phyloP scores from a whole-genome alignment of 2,329 filamentous ascomycete genomes.

The Phaeophleospora eucalypticola region DNA sequence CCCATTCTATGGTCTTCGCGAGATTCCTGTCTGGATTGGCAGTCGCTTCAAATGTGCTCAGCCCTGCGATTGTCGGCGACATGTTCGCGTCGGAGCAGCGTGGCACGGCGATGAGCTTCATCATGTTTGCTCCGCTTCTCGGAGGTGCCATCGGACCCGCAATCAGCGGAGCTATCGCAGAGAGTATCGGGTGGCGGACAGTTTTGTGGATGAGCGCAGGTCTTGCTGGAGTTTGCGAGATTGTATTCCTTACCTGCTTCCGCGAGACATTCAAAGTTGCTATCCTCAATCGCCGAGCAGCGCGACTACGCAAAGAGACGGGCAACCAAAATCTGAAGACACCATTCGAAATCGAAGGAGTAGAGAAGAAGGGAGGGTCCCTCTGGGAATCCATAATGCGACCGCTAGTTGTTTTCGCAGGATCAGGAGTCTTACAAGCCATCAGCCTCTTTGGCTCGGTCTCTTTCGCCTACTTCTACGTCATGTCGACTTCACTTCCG shows the following conservation, averaged over 20 bases:
- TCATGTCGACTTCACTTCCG: slow-evolving; percentile 45
- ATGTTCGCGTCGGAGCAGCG: slow-evolving; percentile 56
- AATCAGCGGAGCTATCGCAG: slow-evolving; percentile 52
- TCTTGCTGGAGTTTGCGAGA: slow-evolving; percentile 48
- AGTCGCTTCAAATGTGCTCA: slow-evolving; percentile 53
- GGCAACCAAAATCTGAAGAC: slow-evolving; percentile 14
- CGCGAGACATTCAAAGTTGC: slow-evolving; percentile 59
- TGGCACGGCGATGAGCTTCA: slow-evolving; percentile 55
- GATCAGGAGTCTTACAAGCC: slow-evolving; percentile 53
- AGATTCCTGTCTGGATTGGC: slow-evolving; percentile 43
- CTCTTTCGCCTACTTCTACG: slow-evolving; percentile 44
- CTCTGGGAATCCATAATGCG: slow-evolving; percentile 39
- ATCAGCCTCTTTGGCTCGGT: slow-evolving; percentile 44
- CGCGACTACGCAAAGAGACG: slow-evolving; percentile 23
- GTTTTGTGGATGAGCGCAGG: slow-evolving; percentile 50
- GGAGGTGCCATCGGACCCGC: slow-evolving; percentile 57
- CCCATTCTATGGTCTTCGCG: slow-evolving; percentile 39
- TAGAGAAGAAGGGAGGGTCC: slow-evolving; percentile 2
- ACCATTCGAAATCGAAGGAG: slow-evolving; percentile 16
- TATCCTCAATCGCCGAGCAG: slow-evolving; percentile 48
- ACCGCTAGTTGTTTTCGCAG: slow-evolving; percentile 41
- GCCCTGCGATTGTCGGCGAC: slow-evolving; percentile 61
- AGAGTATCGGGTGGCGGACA: slow-evolving; percentile 53
- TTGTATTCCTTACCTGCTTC: slow-evolving; percentile 50
- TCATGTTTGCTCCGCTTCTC: slow-evolving; percentile 55